Conservation (phyloP, 2,329 filamentous ascomycete genomes). For the Neopestalotiopsis clavispora region DNA sequence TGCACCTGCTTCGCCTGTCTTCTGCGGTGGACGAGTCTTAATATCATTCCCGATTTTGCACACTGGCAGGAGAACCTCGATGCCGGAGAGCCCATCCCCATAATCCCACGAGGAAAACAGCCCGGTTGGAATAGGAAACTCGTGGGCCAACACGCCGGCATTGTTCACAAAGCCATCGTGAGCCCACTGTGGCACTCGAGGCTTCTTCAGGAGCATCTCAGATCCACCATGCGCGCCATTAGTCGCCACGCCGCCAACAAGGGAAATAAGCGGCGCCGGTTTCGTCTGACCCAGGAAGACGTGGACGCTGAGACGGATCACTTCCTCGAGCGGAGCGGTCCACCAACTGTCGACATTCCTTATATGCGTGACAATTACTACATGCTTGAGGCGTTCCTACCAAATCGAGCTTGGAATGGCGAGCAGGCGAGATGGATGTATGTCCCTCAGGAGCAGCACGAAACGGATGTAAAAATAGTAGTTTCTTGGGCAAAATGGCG, state of each 20-base stretch:
- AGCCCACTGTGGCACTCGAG: slow-evolving; percentile 56
- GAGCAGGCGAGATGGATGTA: slow-evolving; percentile 55
- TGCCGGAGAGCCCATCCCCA: slow-evolving; percentile 54
- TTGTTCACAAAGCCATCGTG: slow-evolving; percentile 50
- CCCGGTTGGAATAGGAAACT: slow-evolving; percentile 57
- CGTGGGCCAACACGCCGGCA: slow-evolving; percentile 44
- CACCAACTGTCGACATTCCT: slow-evolving; percentile 56
- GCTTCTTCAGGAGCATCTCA: slow-evolving; percentile 52
- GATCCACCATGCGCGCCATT: slow-evolving; percentile 50
- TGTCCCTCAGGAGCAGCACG: slow-evolving; percentile 42
- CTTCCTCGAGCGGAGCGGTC: slow-evolving; percentile 56
- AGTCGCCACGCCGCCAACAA: slow-evolving; percentile 52
- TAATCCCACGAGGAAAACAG: slow-evolving; percentile 50
- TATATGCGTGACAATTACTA: slow-evolving; percentile 64
- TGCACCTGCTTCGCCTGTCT: slow-evolving; percentile 64
- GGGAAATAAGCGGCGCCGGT: slow-evolving; percentile 50
- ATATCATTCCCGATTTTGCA: slow-evolving; percentile 58
- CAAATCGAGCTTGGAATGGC: slow-evolving; percentile 58
- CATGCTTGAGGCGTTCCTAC: slow-evolving; percentile 61
- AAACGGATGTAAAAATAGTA: slow-evolving; percentile 41
- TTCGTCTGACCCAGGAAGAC: slow-evolving; percentile 51
- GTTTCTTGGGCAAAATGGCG: slow-evolving; percentile 27
- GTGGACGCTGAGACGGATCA: slow-evolving; percentile 49
- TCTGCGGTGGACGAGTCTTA: slow-evolving; percentile 61
- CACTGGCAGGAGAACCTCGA: slow-evolving; percentile 60